Percentiles rank a stretch among this genome's conserved stretches.
Evolutionary conservation across 2,329 filamentous ascomycete species (phyloP).

Genomic region (Xylaria digitata): DNA sequence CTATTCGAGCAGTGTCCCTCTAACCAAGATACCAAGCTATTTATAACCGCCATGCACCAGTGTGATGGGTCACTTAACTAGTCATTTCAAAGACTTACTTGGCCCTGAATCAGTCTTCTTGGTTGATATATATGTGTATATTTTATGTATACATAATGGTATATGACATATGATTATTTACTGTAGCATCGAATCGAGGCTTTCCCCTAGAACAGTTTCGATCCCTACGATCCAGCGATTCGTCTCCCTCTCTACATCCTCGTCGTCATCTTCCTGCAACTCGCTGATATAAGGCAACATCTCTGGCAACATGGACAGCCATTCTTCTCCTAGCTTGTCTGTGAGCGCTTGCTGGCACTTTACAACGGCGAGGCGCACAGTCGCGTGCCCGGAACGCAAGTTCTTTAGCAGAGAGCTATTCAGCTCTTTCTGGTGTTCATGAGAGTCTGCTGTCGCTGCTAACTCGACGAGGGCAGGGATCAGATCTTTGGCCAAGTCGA

Average conservation of each 20-base stretch:
- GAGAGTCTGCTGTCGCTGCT: conserved; percentile 81
- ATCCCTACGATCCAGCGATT: conserved; percentile 91
- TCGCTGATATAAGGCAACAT: conserved; percentile 98
- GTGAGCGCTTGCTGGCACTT: conserved; percentile 84
- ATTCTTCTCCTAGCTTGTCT: conserved; percentile 87
- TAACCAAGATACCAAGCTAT: no score
- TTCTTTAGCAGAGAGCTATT: conserved; percentile 82
- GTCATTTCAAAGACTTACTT: neutral
- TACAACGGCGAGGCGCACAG: conserved; percentile 83
- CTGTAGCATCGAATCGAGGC: conserved; percentile 90
- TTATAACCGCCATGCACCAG: neutral
- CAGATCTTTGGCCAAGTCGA: conserved; percentile 63
- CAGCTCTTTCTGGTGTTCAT: conserved; percentile 90
- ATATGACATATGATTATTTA: conserved; percentile 55
- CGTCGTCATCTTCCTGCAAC: conserved; percentile 95
- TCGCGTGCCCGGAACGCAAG: conserved; percentile 77
- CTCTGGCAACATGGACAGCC: conserved; percentile 89
- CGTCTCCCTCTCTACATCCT: conserved; percentile 89
- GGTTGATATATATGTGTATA: conserved; percentile 1
- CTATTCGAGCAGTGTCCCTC: no score
- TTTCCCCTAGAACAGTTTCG: conserved; percentile 89
- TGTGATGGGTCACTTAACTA: neutral
- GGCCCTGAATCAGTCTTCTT: neutral
- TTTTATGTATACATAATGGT: neutral
- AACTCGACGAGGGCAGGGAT: conserved; percentile 83